These are phyloP conservation scores for Citrus australasica DNA, from an alignment of 345 rosid species.

Conservation along the genomic window DNA sequence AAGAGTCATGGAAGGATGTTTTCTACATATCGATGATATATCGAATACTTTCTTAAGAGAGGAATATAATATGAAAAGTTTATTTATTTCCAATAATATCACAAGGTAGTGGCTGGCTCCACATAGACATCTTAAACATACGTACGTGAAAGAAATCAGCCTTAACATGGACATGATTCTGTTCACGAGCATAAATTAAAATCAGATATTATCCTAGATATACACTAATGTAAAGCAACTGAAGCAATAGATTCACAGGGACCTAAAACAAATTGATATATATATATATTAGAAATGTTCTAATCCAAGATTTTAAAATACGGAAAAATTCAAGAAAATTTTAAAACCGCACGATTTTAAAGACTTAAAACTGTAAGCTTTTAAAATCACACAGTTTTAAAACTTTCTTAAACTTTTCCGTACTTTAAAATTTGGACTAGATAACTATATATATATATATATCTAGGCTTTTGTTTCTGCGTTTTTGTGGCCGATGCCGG, in stretches of 20 bases:
- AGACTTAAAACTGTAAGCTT: accelerated
- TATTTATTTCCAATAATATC: not conserved
- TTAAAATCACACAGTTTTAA: too few relatives aligned
- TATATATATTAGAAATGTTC: not conserved
- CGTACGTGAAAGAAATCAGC: not conserved
- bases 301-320: too few relatives aligned
- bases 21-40: too few relatives aligned
- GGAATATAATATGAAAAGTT: not conserved
- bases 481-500: constrained; percentile 45
- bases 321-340: accelerated
- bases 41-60: not conserved
- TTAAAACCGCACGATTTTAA: too few relatives aligned
- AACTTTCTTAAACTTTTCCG: accelerated
- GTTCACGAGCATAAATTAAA: not conserved
- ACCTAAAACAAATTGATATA: not conserved
- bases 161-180: not conserved
- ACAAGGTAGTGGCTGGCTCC: not conserved
- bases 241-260: not conserved
- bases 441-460: not conserved
- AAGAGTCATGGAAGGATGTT: not conserved
- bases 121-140: not conserved
- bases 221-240: not conserved
- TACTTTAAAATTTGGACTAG: too few relatives aligned
- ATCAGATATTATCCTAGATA: too few relatives aligned
- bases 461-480: constrained; percentile 30